Conservation (phyloP, 768 basidiomycete species). For the Astraeus odoratus region DNA sequence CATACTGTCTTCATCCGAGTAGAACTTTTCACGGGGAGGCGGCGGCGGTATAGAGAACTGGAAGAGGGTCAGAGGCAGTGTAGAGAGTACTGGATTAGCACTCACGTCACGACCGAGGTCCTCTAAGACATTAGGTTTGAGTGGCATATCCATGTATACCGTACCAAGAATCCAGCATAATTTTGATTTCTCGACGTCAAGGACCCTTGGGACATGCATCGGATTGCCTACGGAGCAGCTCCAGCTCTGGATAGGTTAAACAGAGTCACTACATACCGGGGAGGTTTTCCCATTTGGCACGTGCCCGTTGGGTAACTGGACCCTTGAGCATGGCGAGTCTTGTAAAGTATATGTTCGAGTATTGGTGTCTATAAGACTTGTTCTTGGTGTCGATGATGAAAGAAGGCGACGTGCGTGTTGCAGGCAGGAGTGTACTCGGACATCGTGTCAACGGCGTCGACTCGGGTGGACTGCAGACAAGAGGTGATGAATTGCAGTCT, state of each 20-base stretch:
- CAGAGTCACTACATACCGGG: conserved; percentile 26
- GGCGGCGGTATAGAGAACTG: conserved; percentile 89
- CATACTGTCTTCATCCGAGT: conserved; percentile 68
- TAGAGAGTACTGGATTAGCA: conserved; percentile 8
- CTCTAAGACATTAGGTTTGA: conserved; percentile 96
- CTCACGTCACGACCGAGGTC: conserved; percentile 90
- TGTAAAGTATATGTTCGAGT: conserved; percentile 67
- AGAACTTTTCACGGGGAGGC: conserved; percentile 66
- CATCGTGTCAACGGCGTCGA: conserved; percentile 20
- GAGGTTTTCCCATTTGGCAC: conserved; percentile 42
- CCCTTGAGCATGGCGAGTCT: conserved; percentile 44
- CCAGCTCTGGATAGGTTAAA: background rate
- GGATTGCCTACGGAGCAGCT: conserved; percentile 50
- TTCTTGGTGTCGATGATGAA: conserved; percentile 39
- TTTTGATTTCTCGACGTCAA: conserved; percentile 80
- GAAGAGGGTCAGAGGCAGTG: conserved; percentile 5
- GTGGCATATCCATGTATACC: conserved; percentile 97
- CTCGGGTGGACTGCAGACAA: conserved; percentile 10
- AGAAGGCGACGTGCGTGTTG: conserved; percentile 26
- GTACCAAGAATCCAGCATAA: conserved; percentile 92
- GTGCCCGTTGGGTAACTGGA: conserved; percentile 44
- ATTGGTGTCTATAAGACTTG: conserved; percentile 59
- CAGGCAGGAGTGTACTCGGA: conserved; percentile 24
- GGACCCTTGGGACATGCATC: conserved; percentile 65
- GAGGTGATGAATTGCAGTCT: too few relatives aligned